Conservation (phyloP, 139 green algal species). For the Spirogloea muscicola region DNA sequence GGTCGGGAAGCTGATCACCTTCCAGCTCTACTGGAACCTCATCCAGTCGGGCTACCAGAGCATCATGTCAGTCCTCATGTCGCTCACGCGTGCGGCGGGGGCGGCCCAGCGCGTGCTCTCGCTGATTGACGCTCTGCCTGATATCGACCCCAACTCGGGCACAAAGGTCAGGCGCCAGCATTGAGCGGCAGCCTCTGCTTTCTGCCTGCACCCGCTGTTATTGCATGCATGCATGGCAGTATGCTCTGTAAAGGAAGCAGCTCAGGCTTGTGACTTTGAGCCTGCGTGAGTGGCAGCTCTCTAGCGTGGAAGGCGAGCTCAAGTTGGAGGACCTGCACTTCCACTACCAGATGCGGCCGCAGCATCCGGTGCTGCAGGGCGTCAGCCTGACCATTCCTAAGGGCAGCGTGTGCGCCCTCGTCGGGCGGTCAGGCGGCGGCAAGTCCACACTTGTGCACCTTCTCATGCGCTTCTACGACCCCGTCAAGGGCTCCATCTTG, state of each 20-base stretch:
- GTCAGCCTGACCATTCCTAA: slow-evolving; percentile 43
- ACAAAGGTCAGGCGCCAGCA: slow-evolving; percentile 39
- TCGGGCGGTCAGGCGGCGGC: slow-evolving; percentile 44
- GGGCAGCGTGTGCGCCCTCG: slow-evolving; percentile 43
- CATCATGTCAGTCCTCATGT: slow-evolving; percentile 49
- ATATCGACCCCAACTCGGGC: slow-evolving; percentile 37
- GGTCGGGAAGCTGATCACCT: slow-evolving; percentile 48
- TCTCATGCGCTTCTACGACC: slow-evolving; percentile 50
- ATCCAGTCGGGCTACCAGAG: slow-evolving; percentile 47
- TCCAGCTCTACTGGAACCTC: slow-evolving; percentile 54
- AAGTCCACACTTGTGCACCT: slow-evolving; percentile 52
- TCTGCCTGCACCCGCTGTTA: no score
- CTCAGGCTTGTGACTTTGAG: no score
- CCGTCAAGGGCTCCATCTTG: slow-evolving; percentile 33
- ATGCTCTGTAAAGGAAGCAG: no score
- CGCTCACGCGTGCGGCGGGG: slow-evolving; percentile 51
- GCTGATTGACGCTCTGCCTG: slow-evolving; percentile 50
- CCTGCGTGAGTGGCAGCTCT: slow-evolving; percentile 29
- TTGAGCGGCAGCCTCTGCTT: no score
- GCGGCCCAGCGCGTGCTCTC: slow-evolving; percentile 49
- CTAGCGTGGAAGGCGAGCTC: slow-evolving; percentile 26
- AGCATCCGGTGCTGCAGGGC: slow-evolving; percentile 46
- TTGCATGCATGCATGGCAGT: no score
- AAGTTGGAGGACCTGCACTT: slow-evolving; percentile 48
- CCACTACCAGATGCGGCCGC: slow-evolving; percentile 55